Base-by-base conservation (phyloP, 441 rosid genomes). In the Geranium incanum region DNA sequence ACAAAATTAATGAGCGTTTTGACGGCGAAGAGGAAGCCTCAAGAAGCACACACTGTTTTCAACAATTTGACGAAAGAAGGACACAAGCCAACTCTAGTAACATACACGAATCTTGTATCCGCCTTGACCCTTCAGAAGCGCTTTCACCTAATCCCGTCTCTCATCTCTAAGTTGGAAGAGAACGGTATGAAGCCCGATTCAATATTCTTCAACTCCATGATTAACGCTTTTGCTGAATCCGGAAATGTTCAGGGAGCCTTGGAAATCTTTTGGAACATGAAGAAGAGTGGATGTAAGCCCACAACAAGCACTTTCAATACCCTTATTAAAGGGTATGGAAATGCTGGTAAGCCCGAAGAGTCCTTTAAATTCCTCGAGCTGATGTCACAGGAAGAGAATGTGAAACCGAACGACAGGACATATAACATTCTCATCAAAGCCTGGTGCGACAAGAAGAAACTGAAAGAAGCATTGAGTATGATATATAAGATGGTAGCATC, bases 171-270 rank as follows among this genome's bases (percentile, higher is more conserved):
- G 83, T 81, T 94, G 76, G 95, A 94, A 85, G 83, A 85, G 72
- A 81, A 80, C 13, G 93, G 95, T 9, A 74, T 86, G 77, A 83
- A 86, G 82, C 97, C 95, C 0, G 97, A 94, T 79, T 80, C 95
- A 16, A 89, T 94, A 72, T 90, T 94, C 81, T 94, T 87, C 88
- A 91, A 94, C 71, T 88, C 97, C 59, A 84, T 90, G 79, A 94
- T 94, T 75, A 94, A 91, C 75, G 92, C 93, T n/a, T 86, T 89
- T 28, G 86, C 91, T 19, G 97, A 94, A 75, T 87, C 96, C 21
- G 91, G 95, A 72, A 87, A 90, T 69, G 81, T 90, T 13, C 78
- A 86, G 71, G 87, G 89, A 78, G 96, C 98, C 50, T 86, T 91
- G 91, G 82, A 81, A 80, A 81, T 87, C 70, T 94, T 90, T 71